These are phyloP conservation scores for Vaccinium vitisidaea DNA, from an alignment of 148 eudicot genomes.

Conservation along the genomic window DNA sequence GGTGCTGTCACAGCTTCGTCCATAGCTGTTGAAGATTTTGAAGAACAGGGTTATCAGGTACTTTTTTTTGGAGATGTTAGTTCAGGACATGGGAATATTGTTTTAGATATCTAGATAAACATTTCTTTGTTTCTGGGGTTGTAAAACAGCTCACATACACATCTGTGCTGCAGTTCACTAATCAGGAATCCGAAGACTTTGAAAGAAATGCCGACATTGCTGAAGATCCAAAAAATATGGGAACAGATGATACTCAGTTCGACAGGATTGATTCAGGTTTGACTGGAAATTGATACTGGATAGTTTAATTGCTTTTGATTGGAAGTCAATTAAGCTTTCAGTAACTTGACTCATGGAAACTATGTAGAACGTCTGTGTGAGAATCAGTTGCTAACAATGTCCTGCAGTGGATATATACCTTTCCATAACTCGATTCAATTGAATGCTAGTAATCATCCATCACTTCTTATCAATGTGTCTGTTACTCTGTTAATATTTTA, in stretches of 20 bases:
- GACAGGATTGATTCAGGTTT: slow-evolving; percentile 18
- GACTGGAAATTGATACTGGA: background rate
- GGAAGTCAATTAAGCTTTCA: background rate
- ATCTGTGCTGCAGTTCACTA: slow-evolving; percentile 6
- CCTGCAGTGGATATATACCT: background rate
- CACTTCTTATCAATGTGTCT: background rate
- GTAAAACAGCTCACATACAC: background rate
- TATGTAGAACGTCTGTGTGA: background rate
- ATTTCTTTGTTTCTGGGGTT: background rate
- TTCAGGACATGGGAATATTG: background rate
- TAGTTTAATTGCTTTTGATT: background rate
- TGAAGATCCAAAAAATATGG: slow-evolving; percentile 3
- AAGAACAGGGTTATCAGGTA: slow-evolving; percentile 31
- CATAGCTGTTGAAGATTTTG: slow-evolving; percentile 26
- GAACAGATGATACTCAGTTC: background rate
- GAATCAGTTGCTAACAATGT: background rate
- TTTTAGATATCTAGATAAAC: background rate
- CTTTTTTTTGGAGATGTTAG: background rate
- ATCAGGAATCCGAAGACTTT: slow-evolving; percentile 13
- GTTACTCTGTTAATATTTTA: background rate
- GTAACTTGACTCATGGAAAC: background rate
- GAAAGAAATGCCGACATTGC: slow-evolving; percentile 7
- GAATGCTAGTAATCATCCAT: background rate
- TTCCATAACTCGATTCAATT: background rate
- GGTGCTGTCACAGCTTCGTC: slow-evolving; percentile 16